Evolutionary conservation across 2,329 filamentous ascomycete species (phyloP), one percentile per base, ranked within the genome.

Genomic region (Calonectria pseudoreteaudii): DNA sequence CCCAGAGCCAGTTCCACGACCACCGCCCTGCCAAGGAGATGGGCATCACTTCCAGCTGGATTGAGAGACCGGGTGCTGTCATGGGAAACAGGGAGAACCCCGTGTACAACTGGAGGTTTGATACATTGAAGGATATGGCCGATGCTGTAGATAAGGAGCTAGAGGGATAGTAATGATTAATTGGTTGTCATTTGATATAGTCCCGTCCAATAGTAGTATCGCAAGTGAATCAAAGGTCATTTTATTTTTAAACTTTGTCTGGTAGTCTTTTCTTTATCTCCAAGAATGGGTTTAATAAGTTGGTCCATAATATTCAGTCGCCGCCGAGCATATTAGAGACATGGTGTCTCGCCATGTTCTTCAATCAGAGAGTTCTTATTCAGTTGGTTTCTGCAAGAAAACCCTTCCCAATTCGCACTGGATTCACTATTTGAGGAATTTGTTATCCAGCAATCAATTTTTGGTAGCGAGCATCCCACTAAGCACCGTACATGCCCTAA

Each of bases 1-100:
- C 93, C 16, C 92, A 94, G 84, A 93, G 91, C 76, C 88, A 94
- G 81, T 91, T 89, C 53, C 91, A 94, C 80, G 94, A 95, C 82
- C 93, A 95, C 83, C 87, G 89, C 38, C 92, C 93, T 0, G 92
- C 91, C 4, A 89, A 88, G 81, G 84, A 88, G 78, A 81, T 91
- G 65, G 92, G 90, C 0, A 83, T 95, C 56, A 87, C 86, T 77
- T 85, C 81, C 30, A 90, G 87, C 41, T 95, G 92, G 92, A 94
- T 94, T 77, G 87, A 86, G 67, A 85, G 91, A 28, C 84, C 85
- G 1, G 81, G 81, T 1, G 79, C 81, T 8, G 83, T 36, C 85
- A 85, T 30, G 87, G 44, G 85, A 83, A 80, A 84, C 84, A 69
- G 85, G 83, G 36, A 87, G 86, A 65, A 88, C 86, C 75, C 81